Base-by-base conservation (phyloP, 257 asterid genomes). In the Solanum piurae region DNA sequence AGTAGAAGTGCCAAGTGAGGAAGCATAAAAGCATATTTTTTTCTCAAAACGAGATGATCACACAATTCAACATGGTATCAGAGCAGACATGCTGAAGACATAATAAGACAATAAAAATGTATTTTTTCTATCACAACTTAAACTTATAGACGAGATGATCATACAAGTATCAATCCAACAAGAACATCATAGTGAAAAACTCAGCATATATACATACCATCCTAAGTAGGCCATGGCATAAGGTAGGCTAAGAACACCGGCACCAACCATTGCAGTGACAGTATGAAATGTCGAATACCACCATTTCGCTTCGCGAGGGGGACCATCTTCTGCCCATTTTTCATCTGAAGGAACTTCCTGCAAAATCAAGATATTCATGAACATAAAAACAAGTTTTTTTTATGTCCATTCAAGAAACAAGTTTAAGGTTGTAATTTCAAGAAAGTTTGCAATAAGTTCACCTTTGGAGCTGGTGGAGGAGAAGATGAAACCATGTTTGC, bases 171-270 rank as follows among this genome's bases (percentile, higher is more conserved):
- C 38, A 80, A 46, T 80, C 6, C 68, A n/a, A n/a, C 69, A 49
- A 82, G 20, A 82, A 27, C 5, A 27, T 40, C 34, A 25, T 77
- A 42, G 23, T 25, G 4, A 34, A 21, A 34, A 73, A n/a, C 23
- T 76, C 34, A 3, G 12, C 36, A n/a, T 40, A 37, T 21, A 74
- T 69, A 20, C 20, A 10, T 91, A 95, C 98, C 98, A 95, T 90
- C 98, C 97, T 76, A 95, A 92, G 87, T 95, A 94, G 29, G 98
- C 95, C 97, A 94, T 94, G 91, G 97, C 95, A 80, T 91, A 93
- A 7, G 97, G 96, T 84, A 94, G 71, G 91, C 94, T 93, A 82
- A 94, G 97, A 83, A 93, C 97, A 29, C 97, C 95, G 27, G 94
- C 96, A 7, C 96, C 96, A 87, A 94, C 96, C 95, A 94, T 94